These are phyloP conservation scores for Lachnellula subtilissima DNA, from an alignment of 2,329 filamentous ascomycete genomes.

Conservation along the genomic window DNA sequence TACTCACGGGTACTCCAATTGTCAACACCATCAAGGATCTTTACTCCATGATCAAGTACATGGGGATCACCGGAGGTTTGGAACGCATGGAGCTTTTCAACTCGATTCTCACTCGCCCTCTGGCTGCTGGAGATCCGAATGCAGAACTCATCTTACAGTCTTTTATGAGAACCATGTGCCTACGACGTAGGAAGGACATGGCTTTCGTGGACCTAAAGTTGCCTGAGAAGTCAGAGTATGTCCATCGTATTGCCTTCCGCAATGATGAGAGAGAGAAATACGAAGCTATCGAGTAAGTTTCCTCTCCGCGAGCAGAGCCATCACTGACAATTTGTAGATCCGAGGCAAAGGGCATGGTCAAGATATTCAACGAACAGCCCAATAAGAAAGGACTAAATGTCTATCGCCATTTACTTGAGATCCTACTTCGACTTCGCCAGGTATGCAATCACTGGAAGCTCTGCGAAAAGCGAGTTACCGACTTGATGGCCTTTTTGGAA, in stretches of 20 bases:
- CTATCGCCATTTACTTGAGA: slow-evolving; percentile 74
- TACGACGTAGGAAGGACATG: slow-evolving; percentile 85
- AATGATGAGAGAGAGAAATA: slow-evolving; percentile 74
- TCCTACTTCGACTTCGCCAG: slow-evolving; percentile 77
- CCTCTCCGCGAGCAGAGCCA: not conserved
- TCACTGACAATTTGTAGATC: slow-evolving; percentile 40
- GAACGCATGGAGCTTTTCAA: slow-evolving; percentile 72
- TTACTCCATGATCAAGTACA: slow-evolving; percentile 73
- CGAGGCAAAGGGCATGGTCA: slow-evolving; percentile 69
- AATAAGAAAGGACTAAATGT: slow-evolving; percentile 42
- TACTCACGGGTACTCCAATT: slow-evolving; percentile 75
- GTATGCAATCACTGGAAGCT: slow-evolving; percentile 87
- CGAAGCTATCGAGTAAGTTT: slow-evolving; percentile 59
- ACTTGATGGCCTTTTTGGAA: slow-evolving; percentile 66
- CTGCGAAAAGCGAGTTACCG: slow-evolving; percentile 67
- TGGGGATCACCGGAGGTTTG: slow-evolving; percentile 70
- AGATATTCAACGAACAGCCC: slow-evolving; percentile 49
- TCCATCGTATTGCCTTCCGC: slow-evolving; percentile 70
- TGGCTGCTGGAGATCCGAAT: slow-evolving; percentile 51
- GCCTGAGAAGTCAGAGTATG: slow-evolving; percentile 70
- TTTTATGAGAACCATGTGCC: slow-evolving; percentile 74
- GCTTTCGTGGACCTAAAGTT: slow-evolving; percentile 76
- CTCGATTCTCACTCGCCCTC: slow-evolving; percentile 61
- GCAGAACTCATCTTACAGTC: slow-evolving; percentile 65
- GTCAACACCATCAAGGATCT: slow-evolving; percentile 79